Percentiles rank a stretch among this genome's conserved stretches.
Conservation (phyloP, 2,329 filamentous ascomycete species). For the Dactylonectria macrodidyma region DNA sequence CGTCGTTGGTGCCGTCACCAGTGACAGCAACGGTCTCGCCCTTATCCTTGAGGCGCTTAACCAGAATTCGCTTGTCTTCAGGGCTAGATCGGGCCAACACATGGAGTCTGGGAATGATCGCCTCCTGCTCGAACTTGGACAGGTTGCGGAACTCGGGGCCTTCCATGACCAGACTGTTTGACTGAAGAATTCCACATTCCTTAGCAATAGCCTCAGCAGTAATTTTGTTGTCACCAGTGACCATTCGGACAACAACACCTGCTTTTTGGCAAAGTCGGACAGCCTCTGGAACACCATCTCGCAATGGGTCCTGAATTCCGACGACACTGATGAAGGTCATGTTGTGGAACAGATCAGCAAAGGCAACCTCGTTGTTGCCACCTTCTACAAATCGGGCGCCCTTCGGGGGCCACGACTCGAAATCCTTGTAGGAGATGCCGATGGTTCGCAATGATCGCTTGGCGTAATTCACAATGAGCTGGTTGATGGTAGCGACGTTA, state of each 20-base stretch:
- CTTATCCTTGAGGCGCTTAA: conserved; percentile 78
- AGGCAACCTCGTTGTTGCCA: conserved; percentile 73
- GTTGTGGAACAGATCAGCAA: conserved; percentile 76
- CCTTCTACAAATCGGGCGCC: conserved; percentile 68
- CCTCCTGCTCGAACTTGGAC: conserved; percentile 74
- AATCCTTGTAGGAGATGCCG: conserved; percentile 86
- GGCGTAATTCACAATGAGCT: conserved; percentile 84
- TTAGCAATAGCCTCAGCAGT: conserved; percentile 85
- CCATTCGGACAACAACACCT: conserved; percentile 87
- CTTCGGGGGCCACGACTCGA: conserved; percentile 85
- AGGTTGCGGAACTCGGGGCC: conserved; percentile 84
- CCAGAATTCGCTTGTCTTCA: conserved; percentile 82
- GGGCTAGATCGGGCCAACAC: conserved; percentile 83
- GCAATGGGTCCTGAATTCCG: conserved; percentile 86
- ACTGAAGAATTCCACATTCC: conserved; percentile 82
- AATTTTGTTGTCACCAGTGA: conserved; percentile 86
- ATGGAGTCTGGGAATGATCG: conserved; percentile 78
- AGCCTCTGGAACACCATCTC: conserved; percentile 80
- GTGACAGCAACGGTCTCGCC: conserved; percentile 87
- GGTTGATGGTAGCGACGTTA: conserved; percentile 71
- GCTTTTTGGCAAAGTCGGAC: conserved; percentile 81
- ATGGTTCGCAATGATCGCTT: conserved; percentile 87
- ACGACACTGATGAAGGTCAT: conserved; percentile 81
- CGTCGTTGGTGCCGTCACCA: conserved; percentile 88
- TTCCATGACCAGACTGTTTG: conserved; percentile 81